Evolutionary conservation across 2,329 filamentous ascomycete genomes (phyloP).

Genomic region (Fusarium pilosicola): DNA sequence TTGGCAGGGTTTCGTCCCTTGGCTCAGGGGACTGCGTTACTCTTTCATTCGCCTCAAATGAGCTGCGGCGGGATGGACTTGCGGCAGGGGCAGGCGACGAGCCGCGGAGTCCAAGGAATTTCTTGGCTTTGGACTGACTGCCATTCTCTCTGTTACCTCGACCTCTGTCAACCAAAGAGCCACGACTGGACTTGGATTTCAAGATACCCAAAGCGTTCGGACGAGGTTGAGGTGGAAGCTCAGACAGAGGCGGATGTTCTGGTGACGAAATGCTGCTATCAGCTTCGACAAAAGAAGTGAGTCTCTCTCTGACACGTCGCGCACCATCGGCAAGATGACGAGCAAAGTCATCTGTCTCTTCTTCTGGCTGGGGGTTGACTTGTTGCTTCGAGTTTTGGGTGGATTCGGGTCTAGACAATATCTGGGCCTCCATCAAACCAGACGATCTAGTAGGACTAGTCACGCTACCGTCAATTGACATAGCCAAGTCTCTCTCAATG

Average conservation of each 20-base stretch:
- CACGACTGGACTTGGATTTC: slow-evolving; percentile 72
- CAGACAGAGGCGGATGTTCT: slow-evolving; percentile 45
- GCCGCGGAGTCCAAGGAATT: slow-evolving; percentile 68
- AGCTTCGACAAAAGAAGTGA: slow-evolving; percentile 74
- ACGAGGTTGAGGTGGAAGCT: slow-evolving; percentile 55
- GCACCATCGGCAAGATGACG: slow-evolving; percentile 77
- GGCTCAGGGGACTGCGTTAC: slow-evolving; percentile 31
- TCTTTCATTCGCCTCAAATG: slow-evolving; percentile 33
- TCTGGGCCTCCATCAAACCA: slow-evolving; percentile 31
- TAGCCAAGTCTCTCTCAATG: slow-evolving; percentile 44
- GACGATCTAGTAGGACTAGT: slow-evolving; percentile 36
- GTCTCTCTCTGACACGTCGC: slow-evolving; percentile 75
- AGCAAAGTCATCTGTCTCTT: slow-evolving; percentile 72
- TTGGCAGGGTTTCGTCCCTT: slow-evolving; percentile 38
- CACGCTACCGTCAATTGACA: slow-evolving; percentile 41
- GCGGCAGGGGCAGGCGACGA: slow-evolving; percentile 53
- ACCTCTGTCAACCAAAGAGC: slow-evolving; percentile 67
- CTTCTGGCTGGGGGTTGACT: slow-evolving; percentile 61
- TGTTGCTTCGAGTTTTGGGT: slow-evolving; percentile 38
- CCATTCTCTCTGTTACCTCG: slow-evolving; percentile 52
- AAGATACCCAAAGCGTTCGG: slow-evolving; percentile 72
- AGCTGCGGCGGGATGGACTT: slow-evolving; percentile 52
- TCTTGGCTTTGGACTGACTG: slow-evolving; percentile 65
- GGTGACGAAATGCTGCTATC: slow-evolving; percentile 57
- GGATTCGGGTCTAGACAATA: background rate